Conservation (phyloP, 352 stramenopile genomes). For the Globisporangium acanthophoron region DNA sequence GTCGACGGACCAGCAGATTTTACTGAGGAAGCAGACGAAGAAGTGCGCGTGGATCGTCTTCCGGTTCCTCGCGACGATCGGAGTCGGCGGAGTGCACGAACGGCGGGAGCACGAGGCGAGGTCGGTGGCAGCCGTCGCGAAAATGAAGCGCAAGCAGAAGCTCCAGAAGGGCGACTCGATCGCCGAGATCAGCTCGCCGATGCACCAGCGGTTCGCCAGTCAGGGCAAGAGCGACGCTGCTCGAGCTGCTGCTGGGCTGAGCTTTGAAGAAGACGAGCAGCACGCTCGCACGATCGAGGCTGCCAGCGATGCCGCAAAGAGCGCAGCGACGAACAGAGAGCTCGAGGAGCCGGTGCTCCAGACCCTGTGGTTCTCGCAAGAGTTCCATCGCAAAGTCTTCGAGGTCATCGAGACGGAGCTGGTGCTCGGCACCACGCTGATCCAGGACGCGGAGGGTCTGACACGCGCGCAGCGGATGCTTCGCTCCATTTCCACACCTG, state of each 20-base stretch:
- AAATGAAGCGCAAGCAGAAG: conserved; percentile 64
- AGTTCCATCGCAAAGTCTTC: conserved; percentile 85
- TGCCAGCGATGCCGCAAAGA: conserved; percentile 76
- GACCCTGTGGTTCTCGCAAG: conserved; percentile 84
- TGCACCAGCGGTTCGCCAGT: conserved; percentile 8
- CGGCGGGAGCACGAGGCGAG: conserved; percentile 67
- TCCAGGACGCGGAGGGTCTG: conserved; percentile 68
- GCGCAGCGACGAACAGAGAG: conserved; percentile 60
- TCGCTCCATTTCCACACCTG: conserved; percentile 72
- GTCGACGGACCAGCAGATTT: conserved; percentile 61
- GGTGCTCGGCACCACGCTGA: conserved; percentile 55
- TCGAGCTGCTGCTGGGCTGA: conserved; percentile 19
- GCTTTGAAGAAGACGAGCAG: conserved; percentile 49
- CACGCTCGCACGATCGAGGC: conserved; percentile 56
- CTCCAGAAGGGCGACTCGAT: conserved; percentile 32
- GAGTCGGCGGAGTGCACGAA: conserved; percentile 65
- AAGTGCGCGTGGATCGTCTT: conserved; percentile 81
- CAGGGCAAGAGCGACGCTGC: conserved; percentile 16
- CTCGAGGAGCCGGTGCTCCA: conserved; percentile 72
- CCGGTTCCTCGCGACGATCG: conserved; percentile 64
- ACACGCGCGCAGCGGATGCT: conserved; percentile 77
- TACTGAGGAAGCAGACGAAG: conserved; percentile 65
- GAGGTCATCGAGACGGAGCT: conserved; percentile 83
- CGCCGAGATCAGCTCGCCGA: conserved; percentile 15
- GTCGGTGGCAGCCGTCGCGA: conserved; percentile 56